A percentile compares a stretch with the other conserved stretches of the same genome.
Conservation (phyloP, 1,284 basidiomycete species). For the Pulchroboletus neoregius region DNA sequence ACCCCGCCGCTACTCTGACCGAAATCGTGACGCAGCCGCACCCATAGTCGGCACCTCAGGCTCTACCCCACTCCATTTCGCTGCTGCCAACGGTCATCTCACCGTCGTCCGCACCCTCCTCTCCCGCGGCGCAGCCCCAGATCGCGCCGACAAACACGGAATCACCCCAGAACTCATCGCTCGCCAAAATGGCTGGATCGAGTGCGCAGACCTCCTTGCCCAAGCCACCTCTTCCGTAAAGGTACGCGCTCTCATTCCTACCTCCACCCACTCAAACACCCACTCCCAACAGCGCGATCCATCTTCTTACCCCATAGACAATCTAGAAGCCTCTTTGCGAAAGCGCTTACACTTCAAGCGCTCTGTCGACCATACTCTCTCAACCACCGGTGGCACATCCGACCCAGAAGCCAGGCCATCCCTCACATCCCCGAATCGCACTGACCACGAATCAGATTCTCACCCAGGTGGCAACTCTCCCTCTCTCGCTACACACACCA, state of each 20-base stretch:
- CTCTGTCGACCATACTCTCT: conserved; percentile 44
- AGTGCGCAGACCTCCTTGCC: conserved; percentile 56
- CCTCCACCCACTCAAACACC: conserved; percentile 4
- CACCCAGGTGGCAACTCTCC: conserved; percentile 3
- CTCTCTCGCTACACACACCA: conserved; percentile 11
- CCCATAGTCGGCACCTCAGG: conserved; percentile 78
- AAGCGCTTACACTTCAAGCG: conserved; percentile 43
- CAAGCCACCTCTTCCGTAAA: conserved; percentile 11
- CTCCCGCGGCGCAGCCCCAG: conserved; percentile 72
- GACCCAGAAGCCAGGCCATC: conserved; percentile 24
- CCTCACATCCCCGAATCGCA: conserved; percentile 4
- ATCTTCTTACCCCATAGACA: conserved; percentile 28
- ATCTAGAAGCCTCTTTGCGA: conserved; percentile 33
- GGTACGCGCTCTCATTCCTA: conserved; percentile 24
- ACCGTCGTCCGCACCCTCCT: conserved; percentile 73
- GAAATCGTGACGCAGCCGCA: conserved; percentile 55
- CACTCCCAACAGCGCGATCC: conserved; percentile 17
- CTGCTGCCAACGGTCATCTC: conserved; percentile 86
- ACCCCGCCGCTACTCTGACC: conserved; percentile 78
- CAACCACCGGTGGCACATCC: conserved; percentile 18
- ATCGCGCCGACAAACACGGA: conserved; percentile 82
- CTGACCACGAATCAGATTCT: conserved; percentile 21
- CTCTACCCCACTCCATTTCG: conserved; percentile 92
- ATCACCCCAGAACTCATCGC: conserved; percentile 73
- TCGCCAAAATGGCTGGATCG: conserved; percentile 62